phyloP scores from a whole-genome alignment of 1,139 yeast genomes.

The Taphrina populina region DNA sequence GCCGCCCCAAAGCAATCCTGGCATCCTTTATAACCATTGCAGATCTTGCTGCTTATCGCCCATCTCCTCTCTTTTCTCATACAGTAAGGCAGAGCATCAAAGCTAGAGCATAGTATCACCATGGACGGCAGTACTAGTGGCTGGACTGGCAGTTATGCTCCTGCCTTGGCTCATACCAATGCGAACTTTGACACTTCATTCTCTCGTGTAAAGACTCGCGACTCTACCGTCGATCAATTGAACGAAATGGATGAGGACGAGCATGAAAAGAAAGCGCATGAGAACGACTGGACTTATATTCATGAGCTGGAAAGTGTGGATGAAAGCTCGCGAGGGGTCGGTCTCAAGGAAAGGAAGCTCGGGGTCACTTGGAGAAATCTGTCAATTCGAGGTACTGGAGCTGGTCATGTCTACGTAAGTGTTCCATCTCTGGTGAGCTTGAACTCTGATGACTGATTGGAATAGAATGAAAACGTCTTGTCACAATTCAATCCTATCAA shows the following conservation, averaged over 20 bases:
- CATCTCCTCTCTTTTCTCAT: too few relatives aligned
- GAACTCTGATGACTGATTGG: conserved; percentile 59
- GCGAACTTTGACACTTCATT: not conserved
- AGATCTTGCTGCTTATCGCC: too few relatives aligned
- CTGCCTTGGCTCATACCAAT: not conserved
- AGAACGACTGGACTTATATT: conserved; percentile 8
- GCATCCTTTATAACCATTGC: too few relatives aligned
- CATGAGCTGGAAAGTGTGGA: not conserved
- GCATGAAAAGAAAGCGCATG: not conserved
- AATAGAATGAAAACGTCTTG: conserved; percentile 23
- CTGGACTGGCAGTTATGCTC: not conserved
- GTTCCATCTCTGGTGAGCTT: conserved; percentile 50
- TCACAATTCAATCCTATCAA: conserved; percentile 50
- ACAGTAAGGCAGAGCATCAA: too few relatives aligned
- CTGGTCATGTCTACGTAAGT: conserved; percentile 56
- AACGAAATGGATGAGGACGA: not conserved
- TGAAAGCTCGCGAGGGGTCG: conserved; percentile 41
- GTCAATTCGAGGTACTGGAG: conserved; percentile 70
- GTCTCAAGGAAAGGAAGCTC: conserved; percentile 47
- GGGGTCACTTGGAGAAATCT: conserved; percentile 70
- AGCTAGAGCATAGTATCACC: too few relatives aligned
- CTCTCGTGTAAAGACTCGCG: not conserved
- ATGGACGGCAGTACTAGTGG: not conserved
- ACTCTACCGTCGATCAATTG: not conserved
- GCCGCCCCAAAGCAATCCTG: too few relatives aligned